These are phyloP conservation scores for Pugionium cornutum DNA, from an alignment of 345 rosid species.

Conservation along the genomic window DNA sequence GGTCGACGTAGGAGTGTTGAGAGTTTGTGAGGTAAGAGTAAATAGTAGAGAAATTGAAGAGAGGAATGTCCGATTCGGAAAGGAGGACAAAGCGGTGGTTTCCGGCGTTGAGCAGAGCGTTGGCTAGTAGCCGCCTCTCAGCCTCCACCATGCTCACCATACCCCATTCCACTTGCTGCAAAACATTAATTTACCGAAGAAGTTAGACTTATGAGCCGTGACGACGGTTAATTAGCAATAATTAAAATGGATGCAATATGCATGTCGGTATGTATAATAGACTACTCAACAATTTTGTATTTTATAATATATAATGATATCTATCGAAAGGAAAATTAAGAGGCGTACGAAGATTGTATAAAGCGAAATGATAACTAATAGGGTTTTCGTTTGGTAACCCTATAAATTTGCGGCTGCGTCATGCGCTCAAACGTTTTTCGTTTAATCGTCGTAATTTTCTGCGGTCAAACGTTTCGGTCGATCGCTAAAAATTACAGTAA, in stretches of 20 bases:
- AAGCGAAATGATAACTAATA: too few relatives aligned
- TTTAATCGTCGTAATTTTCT: too few relatives aligned
- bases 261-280: constrained; percentile 35
- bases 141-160: constrained; percentile 72
- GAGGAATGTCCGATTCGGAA: constrained; percentile 81
- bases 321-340: constrained; percentile 1
- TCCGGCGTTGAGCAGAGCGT: constrained; percentile 63
- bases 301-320: constrained; percentile 11
- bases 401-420: too few relatives aligned
- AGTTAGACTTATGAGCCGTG: not conserved
- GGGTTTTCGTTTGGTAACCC: too few relatives aligned
- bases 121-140: constrained; percentile 74
- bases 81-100: constrained; percentile 83
- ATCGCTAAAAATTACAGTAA: too few relatives aligned
- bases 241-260: too few relatives aligned
- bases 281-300: constrained; percentile 28
- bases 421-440: too few relatives aligned
- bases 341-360: not conserved
- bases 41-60: constrained; percentile 68
- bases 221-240: too few relatives aligned
- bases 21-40: constrained; percentile 64
- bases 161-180: constrained; percentile 73
- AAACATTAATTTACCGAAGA: not conserved
- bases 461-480: too few relatives aligned
- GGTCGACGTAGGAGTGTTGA: constrained; percentile 44